Evolutionary conservation across 805 yeast genomes (phyloP).

Genomic region (Pichia heedii): DNA sequence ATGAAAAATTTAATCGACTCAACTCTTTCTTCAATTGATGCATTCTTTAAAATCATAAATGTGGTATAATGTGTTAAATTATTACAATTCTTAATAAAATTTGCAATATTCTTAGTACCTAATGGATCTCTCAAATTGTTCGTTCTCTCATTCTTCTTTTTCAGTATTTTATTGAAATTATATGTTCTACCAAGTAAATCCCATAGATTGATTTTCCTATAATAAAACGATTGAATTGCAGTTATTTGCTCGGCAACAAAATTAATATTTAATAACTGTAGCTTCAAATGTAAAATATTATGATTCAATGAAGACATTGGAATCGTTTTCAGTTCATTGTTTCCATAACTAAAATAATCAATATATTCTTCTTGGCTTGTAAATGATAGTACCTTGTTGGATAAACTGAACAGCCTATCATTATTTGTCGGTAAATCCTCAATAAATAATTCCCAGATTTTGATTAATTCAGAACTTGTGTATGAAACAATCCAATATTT

Average conservation of each 20-base stretch:
- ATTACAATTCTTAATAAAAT: conserved; percentile 68
- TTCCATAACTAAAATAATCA: conserved; percentile 14
- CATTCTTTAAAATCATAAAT: conserved; percentile 56
- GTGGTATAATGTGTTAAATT: conserved; percentile 76
- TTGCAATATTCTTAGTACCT: conserved; percentile 36
- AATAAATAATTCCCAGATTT: conserved; percentile 21
- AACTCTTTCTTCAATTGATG: conserved; percentile 60
- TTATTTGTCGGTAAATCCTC: conserved; percentile 9
- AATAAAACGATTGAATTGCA: conserved; percentile 61
- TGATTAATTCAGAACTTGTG: conserved; percentile 35
- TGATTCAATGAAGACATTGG: conserved; percentile 15
- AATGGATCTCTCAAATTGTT: conserved; percentile 11
- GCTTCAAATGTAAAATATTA: conserved; percentile 33
- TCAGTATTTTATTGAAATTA: conserved; percentile 41
- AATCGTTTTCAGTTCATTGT: conserved; percentile 7
- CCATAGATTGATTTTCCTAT: conserved; percentile 55
- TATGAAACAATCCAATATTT: conserved; percentile 63
- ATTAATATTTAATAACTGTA: conserved; percentile 60
- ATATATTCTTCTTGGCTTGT: conserved; percentile 21
- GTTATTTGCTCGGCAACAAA: conserved; percentile 84
- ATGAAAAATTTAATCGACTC: conserved; percentile 64
- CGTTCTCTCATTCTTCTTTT: conserved; percentile 2
- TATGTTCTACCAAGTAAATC: conserved; percentile 75
- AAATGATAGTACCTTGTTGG: conserved; percentile 17
- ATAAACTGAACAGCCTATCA: conserved; percentile 12